phyloP scores from a whole-genome alignment of 169 alveolate genomes.

The Perkinsus olseni region DNA sequence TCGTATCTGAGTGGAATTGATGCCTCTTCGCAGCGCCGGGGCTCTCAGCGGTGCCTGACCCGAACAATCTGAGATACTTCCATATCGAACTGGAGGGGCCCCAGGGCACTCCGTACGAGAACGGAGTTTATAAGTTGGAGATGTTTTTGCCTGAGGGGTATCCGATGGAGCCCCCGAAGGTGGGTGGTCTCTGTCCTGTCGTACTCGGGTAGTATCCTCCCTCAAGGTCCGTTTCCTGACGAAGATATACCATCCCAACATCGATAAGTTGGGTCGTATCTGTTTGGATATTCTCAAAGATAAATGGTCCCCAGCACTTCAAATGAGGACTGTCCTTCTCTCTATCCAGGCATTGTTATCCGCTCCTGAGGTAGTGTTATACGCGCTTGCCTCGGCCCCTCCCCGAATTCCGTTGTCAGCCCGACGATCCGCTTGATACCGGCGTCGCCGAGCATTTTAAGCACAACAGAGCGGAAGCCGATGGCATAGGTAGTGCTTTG shows the following conservation, averaged over 20 bases:
- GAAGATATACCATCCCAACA: slow-evolving; percentile 97
- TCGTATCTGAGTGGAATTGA: background rate
- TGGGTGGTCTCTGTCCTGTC: background rate
- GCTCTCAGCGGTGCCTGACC: slow-evolving; percentile 82
- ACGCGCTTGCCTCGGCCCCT: background rate
- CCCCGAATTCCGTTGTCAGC: slow-evolving; percentile 41
- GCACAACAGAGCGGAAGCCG: slow-evolving; percentile 80
- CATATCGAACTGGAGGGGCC: slow-evolving; percentile 91
- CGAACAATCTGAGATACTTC: slow-evolving; percentile 87
- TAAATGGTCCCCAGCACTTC: slow-evolving; percentile 99
- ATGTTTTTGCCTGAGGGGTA: slow-evolving; percentile 93
- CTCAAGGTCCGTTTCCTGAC: slow-evolving; percentile 72
- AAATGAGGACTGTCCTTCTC: slow-evolving; percentile 90
- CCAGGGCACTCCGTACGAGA: slow-evolving; percentile 93
- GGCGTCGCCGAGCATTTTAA: slow-evolving; percentile 90
- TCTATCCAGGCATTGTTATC: slow-evolving; percentile 86
- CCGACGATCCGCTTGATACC: slow-evolving; percentile 94
- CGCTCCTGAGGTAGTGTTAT: slow-evolving; percentile 53
- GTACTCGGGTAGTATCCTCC: background rate
- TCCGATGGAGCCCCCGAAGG: slow-evolving; percentile 98
- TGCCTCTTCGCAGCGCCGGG: slow-evolving; percentile 73
- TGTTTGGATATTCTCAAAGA: slow-evolving; percentile 96
- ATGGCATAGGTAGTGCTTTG: slow-evolving; percentile 35
- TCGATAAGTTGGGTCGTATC: slow-evolving; percentile 95
- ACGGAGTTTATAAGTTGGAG: slow-evolving; percentile 87